Conservation (phyloP, 768 basidiomycete genomes). For the Termitomyces sp. region DNA sequence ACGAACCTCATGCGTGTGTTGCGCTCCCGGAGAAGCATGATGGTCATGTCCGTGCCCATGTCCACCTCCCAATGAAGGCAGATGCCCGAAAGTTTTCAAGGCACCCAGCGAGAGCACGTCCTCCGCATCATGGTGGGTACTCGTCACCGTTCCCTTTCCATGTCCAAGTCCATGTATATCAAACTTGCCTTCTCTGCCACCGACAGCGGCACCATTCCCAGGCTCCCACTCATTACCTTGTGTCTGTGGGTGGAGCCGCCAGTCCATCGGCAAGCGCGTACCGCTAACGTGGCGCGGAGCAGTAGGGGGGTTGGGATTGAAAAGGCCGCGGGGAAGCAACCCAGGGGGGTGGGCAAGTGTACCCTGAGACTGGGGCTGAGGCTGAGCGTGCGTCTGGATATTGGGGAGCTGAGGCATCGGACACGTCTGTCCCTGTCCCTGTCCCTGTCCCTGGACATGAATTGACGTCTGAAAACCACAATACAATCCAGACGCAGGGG, state of each 20-base stretch:
- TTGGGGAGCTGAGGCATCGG: neutral
- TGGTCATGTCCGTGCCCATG: neutral
- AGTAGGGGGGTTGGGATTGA: neutral
- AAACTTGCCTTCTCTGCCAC: slow-evolving; percentile 10
- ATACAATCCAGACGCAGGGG: slow-evolving; percentile 21
- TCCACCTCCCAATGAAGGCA: neutral
- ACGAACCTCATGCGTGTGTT: slow-evolving; percentile 47
- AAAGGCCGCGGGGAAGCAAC: slow-evolving; percentile 1
- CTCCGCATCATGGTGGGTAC: neutral
- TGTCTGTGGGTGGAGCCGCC: slow-evolving; percentile 28
- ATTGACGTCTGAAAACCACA: neutral
- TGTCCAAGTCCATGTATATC: neutral
- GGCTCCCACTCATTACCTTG: slow-evolving; percentile 12
- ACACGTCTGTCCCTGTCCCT: neutral
- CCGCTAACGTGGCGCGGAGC: neutral
- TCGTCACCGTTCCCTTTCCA: neutral
- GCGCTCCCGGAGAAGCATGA: neutral
- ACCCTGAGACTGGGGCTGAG: neutral
- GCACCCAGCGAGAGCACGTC: neutral
- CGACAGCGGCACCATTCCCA: neutral
- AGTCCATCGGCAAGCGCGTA: slow-evolving; percentile 25
- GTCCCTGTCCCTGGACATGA: neutral
- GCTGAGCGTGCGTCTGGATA: neutral
- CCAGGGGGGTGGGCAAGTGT: neutral
- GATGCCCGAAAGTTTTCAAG: neutral